A percentile compares a stretch with the other conserved stretches of the same genome.
phyloP scores from a whole-genome alignment of 2,329 filamentous ascomycete species.

The Dothideomycetidae sp. region DNA sequence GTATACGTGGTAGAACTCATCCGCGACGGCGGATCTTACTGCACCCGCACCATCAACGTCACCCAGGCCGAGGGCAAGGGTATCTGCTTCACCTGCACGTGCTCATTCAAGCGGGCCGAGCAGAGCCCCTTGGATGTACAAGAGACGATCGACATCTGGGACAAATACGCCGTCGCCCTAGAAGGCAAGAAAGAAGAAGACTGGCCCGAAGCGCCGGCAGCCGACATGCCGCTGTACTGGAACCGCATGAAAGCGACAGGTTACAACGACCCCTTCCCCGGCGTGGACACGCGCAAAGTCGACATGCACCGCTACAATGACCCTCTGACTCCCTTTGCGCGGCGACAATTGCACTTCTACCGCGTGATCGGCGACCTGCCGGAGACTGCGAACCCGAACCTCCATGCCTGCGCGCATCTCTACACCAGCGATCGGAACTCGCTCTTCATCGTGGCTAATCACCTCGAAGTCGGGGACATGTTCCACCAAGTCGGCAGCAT shows the following conservation, averaged over 20 bases:
- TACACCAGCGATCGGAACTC: conserved; percentile 44
- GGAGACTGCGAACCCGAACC: conserved; percentile 28
- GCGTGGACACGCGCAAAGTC: conserved; percentile 37
- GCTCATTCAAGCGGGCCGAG: conserved; percentile 38
- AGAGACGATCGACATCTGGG: conserved; percentile 22
- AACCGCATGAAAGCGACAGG: conserved; percentile 21
- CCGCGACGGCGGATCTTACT: conserved; percentile 38
- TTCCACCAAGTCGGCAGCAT: conserved; percentile 33
- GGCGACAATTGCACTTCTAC: conserved; percentile 33
- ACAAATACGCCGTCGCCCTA: conserved; percentile 23
- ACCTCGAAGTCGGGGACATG: conserved; percentile 29
- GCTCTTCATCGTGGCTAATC: conserved; percentile 37
- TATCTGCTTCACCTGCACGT: conserved; percentile 38
- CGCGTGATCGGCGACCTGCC: conserved; percentile 27
- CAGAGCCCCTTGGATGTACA: conserved; percentile 21
- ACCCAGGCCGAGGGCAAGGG: conserved; percentile 32
- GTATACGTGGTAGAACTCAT: conserved; percentile 37
- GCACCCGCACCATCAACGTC: conserved; percentile 38
- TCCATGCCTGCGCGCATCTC: conserved; percentile 44
- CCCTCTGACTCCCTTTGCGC: conserved; percentile 22
- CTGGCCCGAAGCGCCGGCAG: conserved; percentile 22
- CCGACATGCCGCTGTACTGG: conserved; percentile 25
- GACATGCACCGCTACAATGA: conserved; percentile 39
- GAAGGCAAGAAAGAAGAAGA: conserved; percentile 20
- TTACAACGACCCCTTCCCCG: conserved; percentile 28